phyloP scores from a whole-genome alignment of 305 asterid genomes.

The Plantago coronopus region DNA sequence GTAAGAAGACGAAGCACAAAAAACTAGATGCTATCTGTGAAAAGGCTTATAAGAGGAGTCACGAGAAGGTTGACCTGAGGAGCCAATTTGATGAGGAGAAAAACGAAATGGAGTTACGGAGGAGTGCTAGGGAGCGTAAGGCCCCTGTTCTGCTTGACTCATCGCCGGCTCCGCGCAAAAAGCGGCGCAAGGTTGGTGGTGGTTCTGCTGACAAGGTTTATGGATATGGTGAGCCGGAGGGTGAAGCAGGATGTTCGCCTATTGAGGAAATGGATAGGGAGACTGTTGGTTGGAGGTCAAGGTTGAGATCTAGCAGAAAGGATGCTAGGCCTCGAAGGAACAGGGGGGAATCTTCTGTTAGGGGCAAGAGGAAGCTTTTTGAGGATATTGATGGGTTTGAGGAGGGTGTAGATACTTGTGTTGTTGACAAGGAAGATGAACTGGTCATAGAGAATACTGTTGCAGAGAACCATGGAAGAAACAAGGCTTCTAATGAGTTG shows the following conservation, averaged over 20 bases:
- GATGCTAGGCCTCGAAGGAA: conserved; percentile 31
- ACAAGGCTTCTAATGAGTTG: conserved; percentile 44
- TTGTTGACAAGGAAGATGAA: conserved; percentile 32
- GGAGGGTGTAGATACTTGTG: conserved; percentile 35
- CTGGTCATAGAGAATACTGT: conserved; percentile 40
- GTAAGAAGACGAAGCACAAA: conserved; percentile 78
- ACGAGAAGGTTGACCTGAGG: conserved; percentile 33
- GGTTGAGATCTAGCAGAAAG: conserved; percentile 64
- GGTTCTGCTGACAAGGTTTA: conserved; percentile 27
- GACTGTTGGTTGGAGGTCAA: conserved; percentile 45
- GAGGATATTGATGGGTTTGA: conserved; percentile 35
- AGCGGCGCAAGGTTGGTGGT: conserved; percentile 52
- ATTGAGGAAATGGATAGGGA: conserved; percentile 44
- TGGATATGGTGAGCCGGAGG: conserved; percentile 34
- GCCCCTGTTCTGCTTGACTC: conserved; percentile 87
- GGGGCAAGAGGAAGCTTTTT: conserved; percentile 65
- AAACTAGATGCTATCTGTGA: conserved; percentile 83
- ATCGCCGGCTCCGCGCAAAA: conserved; percentile 76
- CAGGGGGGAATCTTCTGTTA: conserved; percentile 32
- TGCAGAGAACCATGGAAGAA: conserved; percentile 59
- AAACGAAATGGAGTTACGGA: conserved; percentile 55
- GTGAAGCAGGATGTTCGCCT: conserved; percentile 37
- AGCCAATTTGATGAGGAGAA: conserved; percentile 35
- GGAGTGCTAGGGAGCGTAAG: conserved; percentile 80
- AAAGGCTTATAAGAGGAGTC: conserved; percentile 53